Evolutionary conservation across 192 early-diverging fungal genomes (phyloP).

Genomic region (Lunasporangiospora selenospora): DNA sequence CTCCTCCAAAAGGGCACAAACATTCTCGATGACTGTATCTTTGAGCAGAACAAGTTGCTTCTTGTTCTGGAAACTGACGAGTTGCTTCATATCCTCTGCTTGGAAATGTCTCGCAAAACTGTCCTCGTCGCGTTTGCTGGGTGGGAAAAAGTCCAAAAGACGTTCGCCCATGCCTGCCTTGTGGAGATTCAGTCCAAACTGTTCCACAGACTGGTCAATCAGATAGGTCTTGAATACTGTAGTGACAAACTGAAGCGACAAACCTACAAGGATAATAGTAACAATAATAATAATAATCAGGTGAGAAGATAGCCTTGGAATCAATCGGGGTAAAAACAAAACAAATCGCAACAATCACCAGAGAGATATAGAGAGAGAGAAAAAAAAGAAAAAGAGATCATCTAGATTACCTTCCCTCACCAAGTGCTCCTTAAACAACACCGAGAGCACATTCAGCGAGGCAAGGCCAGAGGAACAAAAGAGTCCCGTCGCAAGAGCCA

Average conservation of each 20-base stretch:
- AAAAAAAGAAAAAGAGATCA: neutral
- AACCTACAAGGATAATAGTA: conserved; percentile 54
- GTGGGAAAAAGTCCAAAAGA: conserved; percentile 86
- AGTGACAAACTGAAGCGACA: conserved; percentile 79
- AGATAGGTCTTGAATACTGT: conserved; percentile 76
- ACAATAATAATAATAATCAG: conserved; percentile 1
- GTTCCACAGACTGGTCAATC: conserved; percentile 70
- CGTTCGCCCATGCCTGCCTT: conserved; percentile 67
- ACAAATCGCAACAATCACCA: too few relatives aligned
- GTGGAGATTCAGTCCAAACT: conserved; percentile 68
- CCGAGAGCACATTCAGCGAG: conserved; percentile 69
- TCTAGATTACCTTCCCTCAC: conserved; percentile 74
- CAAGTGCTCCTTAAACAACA: conserved; percentile 86
- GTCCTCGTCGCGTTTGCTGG: conserved; percentile 81
- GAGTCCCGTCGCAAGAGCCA: conserved; percentile 73
- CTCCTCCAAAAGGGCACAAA: conserved; percentile 62
- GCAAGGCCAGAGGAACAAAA: conserved; percentile 68
- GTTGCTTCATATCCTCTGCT: conserved; percentile 81
- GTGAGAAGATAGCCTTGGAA: too few relatives aligned
- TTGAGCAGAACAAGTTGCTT: conserved; percentile 66
- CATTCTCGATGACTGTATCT: conserved; percentile 56
- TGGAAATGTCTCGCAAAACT: conserved; percentile 87
- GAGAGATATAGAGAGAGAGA: too few relatives aligned
- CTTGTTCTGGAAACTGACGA: conserved; percentile 77
- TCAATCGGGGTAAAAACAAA: too few relatives aligned